Base-by-base conservation (phyloP, 176 grass and related monocot species). In the Otatea glauca region DNA sequence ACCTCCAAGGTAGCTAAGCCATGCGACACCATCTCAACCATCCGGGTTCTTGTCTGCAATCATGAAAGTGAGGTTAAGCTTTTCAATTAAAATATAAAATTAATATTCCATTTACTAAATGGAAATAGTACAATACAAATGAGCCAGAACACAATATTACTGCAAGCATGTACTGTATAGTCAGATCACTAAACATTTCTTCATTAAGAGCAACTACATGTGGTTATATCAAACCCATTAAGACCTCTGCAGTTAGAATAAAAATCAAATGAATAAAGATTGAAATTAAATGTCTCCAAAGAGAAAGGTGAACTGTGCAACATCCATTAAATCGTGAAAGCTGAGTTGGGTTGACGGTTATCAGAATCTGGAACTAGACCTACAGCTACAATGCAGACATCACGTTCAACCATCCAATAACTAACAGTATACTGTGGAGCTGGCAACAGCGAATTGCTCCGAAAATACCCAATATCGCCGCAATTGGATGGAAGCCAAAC, bases 1-100 rank as follows among this genome's bases (percentile, higher is more conserved):
- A 99, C 96, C 96, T 99, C 93, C 71, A 94, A 41, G 71, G 90
- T 94, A 76, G 96, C 96, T 77, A 90, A 84, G 54, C 93, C 91
- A 45, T 96, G 89, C 9, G 89, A 93, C 53, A 96, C 93, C 86
- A 96, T 91, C 83, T 96, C 96, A 86, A 94, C 92, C 86, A 99
- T 99, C 86, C 84, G 85, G 69, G 77, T 92, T 78, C 96, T 86
- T 43, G 83, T 88, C 93, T 99, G 89, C 18, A 50, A 87, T 71
- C 54, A 88, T 12, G 12, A n/a, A 76, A 42, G 47, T 69, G 45
- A 20, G 67, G 42, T 10, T 43, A 55, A 85, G 49, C 48, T 72
- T 71, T 7, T 21, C 29, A 67, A 29, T 39, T 23, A 60, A 78
- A 60, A 5, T 68, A 0, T 68, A 70, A 60, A 77, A 59, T 35